A percentile compares a stretch with the other conserved stretches of the same genome.
phyloP scores from a whole-genome alignment of 306 rosid genomes.

The Trifolium fragiferum region DNA sequence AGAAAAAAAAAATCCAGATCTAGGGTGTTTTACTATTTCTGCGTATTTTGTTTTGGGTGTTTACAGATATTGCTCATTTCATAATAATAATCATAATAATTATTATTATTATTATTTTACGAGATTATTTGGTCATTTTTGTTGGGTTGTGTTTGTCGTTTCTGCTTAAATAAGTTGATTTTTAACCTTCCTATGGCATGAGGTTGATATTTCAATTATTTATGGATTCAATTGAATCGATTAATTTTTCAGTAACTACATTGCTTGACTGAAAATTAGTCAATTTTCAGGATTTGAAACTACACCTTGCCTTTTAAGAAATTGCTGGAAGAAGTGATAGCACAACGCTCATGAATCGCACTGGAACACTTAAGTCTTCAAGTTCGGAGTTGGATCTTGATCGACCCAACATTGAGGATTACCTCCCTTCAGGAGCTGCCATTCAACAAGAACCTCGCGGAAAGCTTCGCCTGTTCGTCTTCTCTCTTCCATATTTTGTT shows the following conservation, averaged over 20 bases:
- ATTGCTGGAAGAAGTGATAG: slow-evolving; percentile 33
- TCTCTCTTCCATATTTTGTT: slow-evolving; percentile 15
- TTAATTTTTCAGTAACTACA: neutral
- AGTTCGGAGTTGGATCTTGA: slow-evolving; percentile 90
- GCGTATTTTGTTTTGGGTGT: neutral
- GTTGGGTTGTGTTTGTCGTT: neutral
- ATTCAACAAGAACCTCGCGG: slow-evolving; percentile 88
- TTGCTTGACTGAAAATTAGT: neutral
- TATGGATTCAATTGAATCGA: neutral
- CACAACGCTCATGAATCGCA: slow-evolving; percentile 44
- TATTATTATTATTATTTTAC: neutral
- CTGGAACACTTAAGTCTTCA: slow-evolving; percentile 58
- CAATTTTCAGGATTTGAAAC: slow-evolving; percentile 6
- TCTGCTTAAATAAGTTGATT: no score
- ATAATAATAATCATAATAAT: neutral
- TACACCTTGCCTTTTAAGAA: slow-evolving; percentile 4
- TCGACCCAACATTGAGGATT: slow-evolving; percentile 92
- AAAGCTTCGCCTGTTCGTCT: slow-evolving; percentile 75
- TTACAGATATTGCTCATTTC: neutral
- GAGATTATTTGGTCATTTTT: neutral
- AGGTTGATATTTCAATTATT: neutral
- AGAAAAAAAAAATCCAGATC: neutral
- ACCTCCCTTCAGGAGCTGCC: slow-evolving; percentile 82
- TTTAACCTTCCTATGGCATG: no score
- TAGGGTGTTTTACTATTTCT: neutral